These are phyloP conservation scores for Suillus hirtellus DNA, from an alignment of 768 basidiomycete genomes.

Conservation along the genomic window DNA sequence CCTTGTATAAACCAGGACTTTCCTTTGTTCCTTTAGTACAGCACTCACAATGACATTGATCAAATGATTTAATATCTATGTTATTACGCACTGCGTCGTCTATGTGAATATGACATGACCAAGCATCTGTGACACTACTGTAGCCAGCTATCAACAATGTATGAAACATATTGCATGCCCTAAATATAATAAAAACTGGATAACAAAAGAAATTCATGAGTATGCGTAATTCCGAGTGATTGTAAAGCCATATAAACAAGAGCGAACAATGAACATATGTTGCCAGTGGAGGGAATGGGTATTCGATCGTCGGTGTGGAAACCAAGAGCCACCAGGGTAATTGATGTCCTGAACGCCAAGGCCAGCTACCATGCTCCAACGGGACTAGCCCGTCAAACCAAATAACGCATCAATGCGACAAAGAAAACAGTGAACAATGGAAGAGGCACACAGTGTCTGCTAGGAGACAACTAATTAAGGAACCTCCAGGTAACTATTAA, in stretches of 20 bases:
- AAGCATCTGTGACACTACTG: slow-evolving; percentile 8
- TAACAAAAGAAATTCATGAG: slow-evolving; percentile 15
- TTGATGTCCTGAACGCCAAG: slow-evolving; percentile 34
- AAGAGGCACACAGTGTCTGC: slow-evolving; percentile 20
- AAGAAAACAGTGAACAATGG: slow-evolving; percentile 14
- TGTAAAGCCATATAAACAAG: background rate
- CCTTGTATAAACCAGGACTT: background rate
- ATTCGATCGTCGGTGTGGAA: slow-evolving; percentile 24
- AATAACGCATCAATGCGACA: slow-evolving; percentile 12
- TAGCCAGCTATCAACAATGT: slow-evolving; percentile 17
- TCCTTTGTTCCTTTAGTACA: background rate
- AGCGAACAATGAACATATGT: slow-evolving; percentile 14
- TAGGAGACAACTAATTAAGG: slow-evolving; percentile 15
- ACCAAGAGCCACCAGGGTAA: slow-evolving; percentile 46
- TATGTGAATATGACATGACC: slow-evolving; percentile 12
- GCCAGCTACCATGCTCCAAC: slow-evolving; percentile 16
- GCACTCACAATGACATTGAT: too few relatives aligned
- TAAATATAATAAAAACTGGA: slow-evolving; percentile 17
- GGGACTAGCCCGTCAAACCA: slow-evolving; percentile 20
- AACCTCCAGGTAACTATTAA: slow-evolving; percentile 1
- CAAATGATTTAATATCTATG: background rate
- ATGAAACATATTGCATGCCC: slow-evolving; percentile 11
- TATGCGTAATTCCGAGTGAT: background rate
- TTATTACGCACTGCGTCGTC: slow-evolving; percentile 17
- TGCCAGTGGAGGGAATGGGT: slow-evolving; percentile 21